phyloP scores from a whole-genome alignment of 2,329 filamentous ascomycete genomes.

The Furcasterigmium furcatum region DNA sequence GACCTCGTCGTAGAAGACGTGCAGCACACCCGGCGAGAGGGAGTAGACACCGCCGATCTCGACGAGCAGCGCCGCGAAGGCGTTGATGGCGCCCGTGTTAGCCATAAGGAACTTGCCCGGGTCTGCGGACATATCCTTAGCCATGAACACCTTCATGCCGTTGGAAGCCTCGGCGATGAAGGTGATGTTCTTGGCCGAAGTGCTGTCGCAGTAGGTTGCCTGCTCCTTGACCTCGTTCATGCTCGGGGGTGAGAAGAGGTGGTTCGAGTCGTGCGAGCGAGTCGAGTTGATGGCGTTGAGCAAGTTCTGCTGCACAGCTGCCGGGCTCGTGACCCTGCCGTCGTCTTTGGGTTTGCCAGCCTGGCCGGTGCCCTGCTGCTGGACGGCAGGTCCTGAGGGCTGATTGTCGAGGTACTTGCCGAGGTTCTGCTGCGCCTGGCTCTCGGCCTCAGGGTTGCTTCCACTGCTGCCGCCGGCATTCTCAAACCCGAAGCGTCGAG shows the following conservation, averaged over 20 bases:
- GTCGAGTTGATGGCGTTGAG: conserved; percentile 76
- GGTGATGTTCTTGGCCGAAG: conserved; percentile 67
- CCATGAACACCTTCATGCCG: conserved; percentile 71
- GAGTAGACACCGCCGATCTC: conserved; percentile 72
- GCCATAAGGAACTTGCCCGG: conserved; percentile 55
- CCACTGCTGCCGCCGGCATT: conserved; percentile 22
- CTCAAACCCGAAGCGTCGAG: conserved; percentile 66
- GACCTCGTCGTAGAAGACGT: conserved; percentile 81
- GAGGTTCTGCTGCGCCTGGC: conserved; percentile 43
- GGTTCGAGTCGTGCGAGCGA: conserved; percentile 69
- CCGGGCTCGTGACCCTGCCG: conserved; percentile 56
- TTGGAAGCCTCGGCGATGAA: conserved; percentile 68
- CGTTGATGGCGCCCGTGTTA: conserved; percentile 60
- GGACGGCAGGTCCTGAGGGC: not conserved
- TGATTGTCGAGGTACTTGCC: conserved; percentile 38
- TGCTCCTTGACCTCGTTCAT: conserved; percentile 77
- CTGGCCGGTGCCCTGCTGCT: conserved; percentile 2
- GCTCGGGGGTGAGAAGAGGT: conserved; percentile 69
- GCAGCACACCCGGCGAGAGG: conserved; percentile 65
- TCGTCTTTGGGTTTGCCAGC: conserved; percentile 32
- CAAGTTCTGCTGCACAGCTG: conserved; percentile 65
- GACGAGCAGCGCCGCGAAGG: conserved; percentile 66
- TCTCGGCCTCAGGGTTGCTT: conserved; percentile 35
- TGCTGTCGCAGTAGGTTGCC: conserved; percentile 81
- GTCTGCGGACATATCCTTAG: conserved; percentile 47